A percentile compares a stretch with the other conserved stretches of the same genome.
Evolutionary conservation across 1,139 yeast genomes (phyloP).

Genomic region (Trichomonascaceae sp.): DNA sequence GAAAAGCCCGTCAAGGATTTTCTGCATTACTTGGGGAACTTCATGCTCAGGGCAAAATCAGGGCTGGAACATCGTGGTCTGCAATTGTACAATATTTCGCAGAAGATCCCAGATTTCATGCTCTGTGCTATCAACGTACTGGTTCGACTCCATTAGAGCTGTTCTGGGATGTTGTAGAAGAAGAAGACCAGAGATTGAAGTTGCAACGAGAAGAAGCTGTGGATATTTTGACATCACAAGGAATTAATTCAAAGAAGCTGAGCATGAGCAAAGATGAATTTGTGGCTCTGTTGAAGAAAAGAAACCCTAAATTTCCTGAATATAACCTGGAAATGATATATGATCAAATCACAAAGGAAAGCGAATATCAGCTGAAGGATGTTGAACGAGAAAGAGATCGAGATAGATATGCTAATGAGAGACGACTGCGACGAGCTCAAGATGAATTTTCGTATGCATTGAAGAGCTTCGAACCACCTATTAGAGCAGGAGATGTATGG

Average conservation of each 20-base stretch:
- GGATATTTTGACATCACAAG: constrained; percentile 42
- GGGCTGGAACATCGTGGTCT: constrained; percentile 55
- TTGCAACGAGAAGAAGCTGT: constrained; percentile 57
- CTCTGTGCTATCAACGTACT: constrained; percentile 57
- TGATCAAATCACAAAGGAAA: constrained; percentile 8
- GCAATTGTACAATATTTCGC: constrained; percentile 49
- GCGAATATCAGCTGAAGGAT: constrained; percentile 8
- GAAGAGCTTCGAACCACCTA: constrained; percentile 32
- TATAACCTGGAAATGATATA: constrained; percentile 13
- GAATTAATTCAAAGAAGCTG: constrained; percentile 4
- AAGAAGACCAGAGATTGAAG: constrained; percentile 48
- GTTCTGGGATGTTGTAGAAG: constrained; percentile 71
- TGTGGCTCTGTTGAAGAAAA: constrained; percentile 19
- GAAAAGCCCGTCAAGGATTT: constrained; percentile 60
- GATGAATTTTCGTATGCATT: constrained; percentile 36
- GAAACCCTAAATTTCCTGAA: constrained; percentile 12
- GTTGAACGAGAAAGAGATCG: constrained; percentile 14
- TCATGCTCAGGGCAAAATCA: constrained; percentile 38
- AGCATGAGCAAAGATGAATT: constrained; percentile 25
- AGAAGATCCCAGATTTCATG: constrained; percentile 53
- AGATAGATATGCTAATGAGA: constrained; percentile 30
- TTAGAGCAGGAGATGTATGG: constrained; percentile 33
- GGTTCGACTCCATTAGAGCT: constrained; percentile 79
- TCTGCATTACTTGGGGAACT: constrained; percentile 41
- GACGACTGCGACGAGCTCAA: constrained; percentile 33